phyloP scores from a whole-genome alignment of 2,329 filamentous ascomycete species.

The Fusarium phyllophilum region DNA sequence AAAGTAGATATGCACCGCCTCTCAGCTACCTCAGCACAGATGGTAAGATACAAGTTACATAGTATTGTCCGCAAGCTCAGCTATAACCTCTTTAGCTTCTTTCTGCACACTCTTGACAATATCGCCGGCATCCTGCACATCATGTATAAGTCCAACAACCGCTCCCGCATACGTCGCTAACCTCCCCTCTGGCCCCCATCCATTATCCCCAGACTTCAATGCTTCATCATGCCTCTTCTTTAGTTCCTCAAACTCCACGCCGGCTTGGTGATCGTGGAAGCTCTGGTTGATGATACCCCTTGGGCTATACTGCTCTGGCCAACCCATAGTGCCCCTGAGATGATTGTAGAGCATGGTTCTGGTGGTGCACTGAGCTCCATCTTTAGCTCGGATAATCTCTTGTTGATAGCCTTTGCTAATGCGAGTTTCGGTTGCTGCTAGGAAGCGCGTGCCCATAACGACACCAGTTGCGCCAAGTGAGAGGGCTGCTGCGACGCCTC shows the following conservation, averaged over 20 bases:
- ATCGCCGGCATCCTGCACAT: slow-evolving; percentile 50
- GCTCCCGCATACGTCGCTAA: slow-evolving; percentile 62
- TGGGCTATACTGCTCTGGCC: slow-evolving; percentile 55
- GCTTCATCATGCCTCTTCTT: slow-evolving; percentile 52
- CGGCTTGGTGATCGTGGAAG: slow-evolving; percentile 50
- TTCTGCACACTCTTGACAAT: slow-evolving; percentile 51
- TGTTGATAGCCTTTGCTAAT: slow-evolving; percentile 54
- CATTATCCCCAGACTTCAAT: slow-evolving; percentile 52
- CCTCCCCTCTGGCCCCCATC: slow-evolving; percentile 59
- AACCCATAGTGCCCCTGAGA: slow-evolving; percentile 52
- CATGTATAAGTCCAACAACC: slow-evolving; percentile 55
- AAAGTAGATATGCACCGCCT: neutral
- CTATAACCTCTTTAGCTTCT: slow-evolving; percentile 39
- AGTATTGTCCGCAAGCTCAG: neutral
- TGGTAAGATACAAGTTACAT: neutral
- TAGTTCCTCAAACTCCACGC: slow-evolving; percentile 56
- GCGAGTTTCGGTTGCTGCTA: slow-evolving; percentile 58
- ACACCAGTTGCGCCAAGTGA: slow-evolving; percentile 63
- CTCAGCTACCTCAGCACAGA: neutral
- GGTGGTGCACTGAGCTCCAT: slow-evolving; percentile 53
- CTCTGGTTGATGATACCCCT: slow-evolving; percentile 53
- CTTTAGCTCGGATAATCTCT: slow-evolving; percentile 53
- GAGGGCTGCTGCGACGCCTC: slow-evolving; percentile 61
- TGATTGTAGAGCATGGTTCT: slow-evolving; percentile 59
- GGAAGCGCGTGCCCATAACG: slow-evolving; percentile 72